These are phyloP conservation scores for Hanseniaspora clermontiae DNA, from an alignment of 805 yeast species.

Conservation along the genomic window DNA sequence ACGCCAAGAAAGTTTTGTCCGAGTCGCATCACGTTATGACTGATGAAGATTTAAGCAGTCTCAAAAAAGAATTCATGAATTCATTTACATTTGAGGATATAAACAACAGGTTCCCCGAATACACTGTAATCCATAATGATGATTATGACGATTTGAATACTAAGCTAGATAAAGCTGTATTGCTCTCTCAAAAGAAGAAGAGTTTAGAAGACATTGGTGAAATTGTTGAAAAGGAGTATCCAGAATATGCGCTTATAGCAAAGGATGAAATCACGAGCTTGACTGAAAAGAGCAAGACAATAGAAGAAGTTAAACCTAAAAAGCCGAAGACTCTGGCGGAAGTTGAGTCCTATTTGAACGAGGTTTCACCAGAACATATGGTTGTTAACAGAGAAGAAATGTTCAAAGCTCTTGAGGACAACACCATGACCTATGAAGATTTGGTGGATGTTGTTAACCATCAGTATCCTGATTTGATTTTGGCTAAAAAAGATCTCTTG, in stretches of 20 bases:
- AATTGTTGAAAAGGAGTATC: constrained; percentile 7
- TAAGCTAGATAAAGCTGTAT: neutral
- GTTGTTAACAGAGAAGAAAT: constrained; percentile 10
- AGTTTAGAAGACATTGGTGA: constrained; percentile 4
- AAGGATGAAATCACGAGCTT: neutral
- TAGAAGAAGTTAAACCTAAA: neutral
- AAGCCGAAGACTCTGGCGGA: neutral
- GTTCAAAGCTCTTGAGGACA: constrained; percentile 11
- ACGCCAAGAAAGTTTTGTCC: neutral
- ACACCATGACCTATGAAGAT: constrained; percentile 5
- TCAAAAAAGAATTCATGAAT: neutral
- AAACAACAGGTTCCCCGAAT: neutral
- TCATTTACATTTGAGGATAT: neutral
- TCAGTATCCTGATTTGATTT: constrained; percentile 7
- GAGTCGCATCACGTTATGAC: neutral
- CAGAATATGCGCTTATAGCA: constrained; percentile 9
- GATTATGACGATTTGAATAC: constrained; percentile 8
- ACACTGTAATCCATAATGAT: neutral
- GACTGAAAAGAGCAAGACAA: neutral
- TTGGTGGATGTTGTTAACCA: neutral
- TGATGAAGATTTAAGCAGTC: neutral
- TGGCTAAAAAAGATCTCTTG: neutral
- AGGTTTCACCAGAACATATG: neutral
- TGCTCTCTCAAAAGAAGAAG: neutral
- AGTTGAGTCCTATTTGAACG: neutral